Base-by-base conservation (phyloP, 75 land plant species). In the Selaginella tamariscina region DNA sequence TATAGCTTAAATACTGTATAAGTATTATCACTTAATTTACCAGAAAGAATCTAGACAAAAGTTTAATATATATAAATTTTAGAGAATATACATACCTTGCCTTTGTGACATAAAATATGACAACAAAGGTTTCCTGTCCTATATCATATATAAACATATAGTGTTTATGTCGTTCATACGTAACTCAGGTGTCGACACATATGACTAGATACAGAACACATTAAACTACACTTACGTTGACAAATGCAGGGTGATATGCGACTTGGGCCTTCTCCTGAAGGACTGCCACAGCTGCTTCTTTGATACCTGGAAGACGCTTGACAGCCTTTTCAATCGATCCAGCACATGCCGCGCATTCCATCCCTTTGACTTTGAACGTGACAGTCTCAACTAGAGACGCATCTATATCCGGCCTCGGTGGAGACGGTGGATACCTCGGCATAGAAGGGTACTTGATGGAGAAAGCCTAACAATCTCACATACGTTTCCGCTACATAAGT, bases 321-420 rank as follows among this genome's bases (percentile, higher is more conserved):
- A 84, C 54, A 55, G 82, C 80, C 75, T 79, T 84, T 67, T 84
- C 85, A 8, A 84, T 74, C 5, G 87, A 84, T 22, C 75, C 81
- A 29, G 82, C 82, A 69, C 87, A 82, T 15, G 84, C 82, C 29
- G 85, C 64, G 73, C 85, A 84, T 24, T 81, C 75, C 85, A 82
- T 84, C n/a, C 85, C 87, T 24, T 22, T 70, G 1, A 84, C 87
- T 8, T 68, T 65, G 68, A 79, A 75, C 26, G 68, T 27, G 1
- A 68, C 79, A 55, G 11, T 65, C 74, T 59, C 8, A 21, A 59
- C 21, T 59, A 9, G 62, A 2, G 62, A 5, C 18, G 62, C 62
- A 21, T 59, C 26, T 8, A 59, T 27, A n/a, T 59, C 62, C 18
- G 23, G 23, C 62, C 26, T 59, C 9, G 62, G 62, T 23, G 62